Evolutionary conservation across 164 flowering plant genomes (phyloP).

Genomic region (Paratinospora sagittata): DNA sequence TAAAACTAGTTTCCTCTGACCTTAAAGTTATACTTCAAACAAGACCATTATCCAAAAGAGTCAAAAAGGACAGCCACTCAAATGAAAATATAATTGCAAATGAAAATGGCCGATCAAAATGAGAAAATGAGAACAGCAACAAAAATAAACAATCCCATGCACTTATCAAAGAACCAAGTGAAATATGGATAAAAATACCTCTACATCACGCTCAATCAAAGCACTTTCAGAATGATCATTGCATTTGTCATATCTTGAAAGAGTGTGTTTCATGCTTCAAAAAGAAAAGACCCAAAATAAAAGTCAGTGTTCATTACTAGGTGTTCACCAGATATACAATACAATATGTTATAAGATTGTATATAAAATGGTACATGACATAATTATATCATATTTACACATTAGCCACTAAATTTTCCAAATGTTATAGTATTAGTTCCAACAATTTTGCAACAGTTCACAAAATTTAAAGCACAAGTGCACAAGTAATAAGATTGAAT

Average conservation of each 20-base stretch:
- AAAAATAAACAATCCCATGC: not conserved
- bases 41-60: not conserved
- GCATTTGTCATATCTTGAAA: constrained; percentile 62
- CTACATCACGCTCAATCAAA: constrained; percentile 30
- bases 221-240: constrained; percentile 33
- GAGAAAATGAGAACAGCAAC: not conserved
- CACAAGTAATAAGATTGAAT: not conserved
- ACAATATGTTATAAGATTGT: not conserved
- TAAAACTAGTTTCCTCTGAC: not conserved
- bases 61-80: too few species aligned
- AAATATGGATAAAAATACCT: constrained; percentile 36
- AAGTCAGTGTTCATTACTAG: not conserved
- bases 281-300: not conserved
- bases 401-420: too few species aligned
- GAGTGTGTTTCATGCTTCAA: constrained; percentile 57
- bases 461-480: too few species aligned
- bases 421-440: too few species aligned
- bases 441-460: too few species aligned
- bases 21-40: not conserved
- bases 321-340: not conserved
- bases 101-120: not conserved
- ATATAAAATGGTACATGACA: not conserved
- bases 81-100: too few species aligned
- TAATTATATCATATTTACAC: too few species aligned
- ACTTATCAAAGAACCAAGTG: not conserved